phyloP scores from a whole-genome alignment of 768 basidiomycete species.

The Podaxis rugospora region DNA sequence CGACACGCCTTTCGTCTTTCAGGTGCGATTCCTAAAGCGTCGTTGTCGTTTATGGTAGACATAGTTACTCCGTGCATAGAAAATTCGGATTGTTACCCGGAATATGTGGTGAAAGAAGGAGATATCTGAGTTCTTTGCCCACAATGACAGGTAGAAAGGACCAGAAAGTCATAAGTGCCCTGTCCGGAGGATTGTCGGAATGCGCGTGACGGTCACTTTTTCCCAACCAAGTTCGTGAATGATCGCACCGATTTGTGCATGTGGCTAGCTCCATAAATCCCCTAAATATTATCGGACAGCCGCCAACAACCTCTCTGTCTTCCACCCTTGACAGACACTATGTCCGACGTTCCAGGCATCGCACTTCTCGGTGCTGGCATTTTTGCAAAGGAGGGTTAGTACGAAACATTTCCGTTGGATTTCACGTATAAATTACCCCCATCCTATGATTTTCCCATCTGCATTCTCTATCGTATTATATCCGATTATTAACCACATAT shows the following conservation, averaged over 20 bases:
- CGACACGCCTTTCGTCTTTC: constrained; percentile 19
- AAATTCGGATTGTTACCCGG: constrained; percentile 17
- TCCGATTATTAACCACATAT: constrained; percentile 23
- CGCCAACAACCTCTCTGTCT: not conserved
- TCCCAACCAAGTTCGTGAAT: constrained; percentile 1
- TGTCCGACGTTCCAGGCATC: constrained; percentile 44
- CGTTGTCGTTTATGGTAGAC: constrained; percentile 19
- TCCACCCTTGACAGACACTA: constrained; percentile 19
- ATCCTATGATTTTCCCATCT: constrained; percentile 16
- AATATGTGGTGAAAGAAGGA: constrained; percentile 18
- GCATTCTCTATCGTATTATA: constrained; percentile 6
- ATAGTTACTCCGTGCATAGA: constrained; percentile 27
- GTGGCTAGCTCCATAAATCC: constrained; percentile 5
- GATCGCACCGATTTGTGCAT: not conserved
- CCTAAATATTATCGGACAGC: not conserved
- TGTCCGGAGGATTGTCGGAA: constrained; percentile 24
- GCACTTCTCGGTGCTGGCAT: constrained; percentile 82
- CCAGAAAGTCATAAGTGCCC: not conserved
- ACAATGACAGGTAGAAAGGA: not conserved
- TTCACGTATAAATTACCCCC: not conserved
- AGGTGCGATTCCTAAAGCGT: constrained; percentile 17
- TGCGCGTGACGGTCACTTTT: constrained; percentile 14
- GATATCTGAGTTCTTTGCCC: not conserved
- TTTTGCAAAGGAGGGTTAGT: constrained; percentile 70
- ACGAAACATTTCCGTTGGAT: not conserved